Evolutionary conservation across 257 asterid genomes (phyloP).

Genomic region (Lithospermum erythrorhizon): DNA sequence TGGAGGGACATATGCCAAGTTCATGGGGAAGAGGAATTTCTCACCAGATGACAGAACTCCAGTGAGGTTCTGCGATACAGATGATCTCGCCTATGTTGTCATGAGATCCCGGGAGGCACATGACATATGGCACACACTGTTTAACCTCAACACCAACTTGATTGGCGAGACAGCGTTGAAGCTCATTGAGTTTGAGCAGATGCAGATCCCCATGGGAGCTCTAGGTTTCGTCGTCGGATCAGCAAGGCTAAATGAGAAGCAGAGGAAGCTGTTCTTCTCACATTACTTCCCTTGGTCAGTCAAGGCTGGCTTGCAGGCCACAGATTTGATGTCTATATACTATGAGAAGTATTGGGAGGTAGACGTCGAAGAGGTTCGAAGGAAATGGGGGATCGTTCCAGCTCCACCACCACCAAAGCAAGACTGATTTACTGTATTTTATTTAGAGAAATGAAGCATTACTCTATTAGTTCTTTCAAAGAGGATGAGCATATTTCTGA

Average conservation of each 20-base stretch:
- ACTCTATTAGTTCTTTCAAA: too few species aligned
- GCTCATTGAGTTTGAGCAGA: constrained; percentile 89
- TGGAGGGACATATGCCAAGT: constrained; percentile 89
- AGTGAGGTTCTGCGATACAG: constrained; percentile 85
- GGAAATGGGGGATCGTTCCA: constrained; percentile 62
- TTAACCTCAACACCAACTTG: constrained; percentile 79
- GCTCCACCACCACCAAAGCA: constrained; percentile 51
- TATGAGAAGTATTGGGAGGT: constrained; percentile 77
- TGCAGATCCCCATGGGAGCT: constrained; percentile 90
- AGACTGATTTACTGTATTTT: neutral
- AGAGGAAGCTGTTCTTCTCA: constrained; percentile 68
- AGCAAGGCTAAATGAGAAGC: constrained; percentile 58
- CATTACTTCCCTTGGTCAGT: constrained; percentile 96
- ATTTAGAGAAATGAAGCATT: too few species aligned
- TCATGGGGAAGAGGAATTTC: constrained; percentile 91
- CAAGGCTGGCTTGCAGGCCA: constrained; percentile 59
- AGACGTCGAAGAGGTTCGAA: constrained; percentile 80
- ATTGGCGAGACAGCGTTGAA: constrained; percentile 85
- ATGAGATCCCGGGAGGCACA: constrained; percentile 99
- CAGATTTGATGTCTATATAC: constrained; percentile 77
- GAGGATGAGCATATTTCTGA: neutral
- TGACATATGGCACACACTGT: constrained; percentile 92
- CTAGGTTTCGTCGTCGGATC: constrained; percentile 75
- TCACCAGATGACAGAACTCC: constrained; percentile 94
- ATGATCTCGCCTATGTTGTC: constrained; percentile 79